Evolutionary conservation across 345 rosid species (phyloP), one percentile per base, ranked within the genome.

Genomic region (Camelina sativa): DNA sequence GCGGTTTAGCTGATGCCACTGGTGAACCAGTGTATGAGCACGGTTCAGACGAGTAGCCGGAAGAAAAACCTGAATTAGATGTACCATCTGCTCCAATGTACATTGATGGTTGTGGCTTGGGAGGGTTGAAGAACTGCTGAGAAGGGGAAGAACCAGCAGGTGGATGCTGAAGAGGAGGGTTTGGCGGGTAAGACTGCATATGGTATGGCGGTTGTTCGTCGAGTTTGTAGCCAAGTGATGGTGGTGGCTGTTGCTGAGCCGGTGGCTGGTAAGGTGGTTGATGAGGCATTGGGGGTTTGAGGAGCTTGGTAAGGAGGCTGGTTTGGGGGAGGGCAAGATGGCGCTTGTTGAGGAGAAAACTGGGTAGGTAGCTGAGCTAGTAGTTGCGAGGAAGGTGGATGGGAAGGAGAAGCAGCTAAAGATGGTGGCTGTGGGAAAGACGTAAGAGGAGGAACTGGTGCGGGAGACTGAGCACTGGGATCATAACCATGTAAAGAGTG

Each of bases 271-370:
- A 87, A 64, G 84, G 93, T 40, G 80, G 89, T 73, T 80, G 82
- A 41, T 86, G 76, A 6, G 72, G 72, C 65, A 84, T 90, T 53
- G 73, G 77, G 77, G 9, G 85, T 80, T 2, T 82, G 90, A 43
- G 88, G 95, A 54, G 72, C 85, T 54, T 82, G 93, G 61, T 87
- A 82, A n/a, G 86, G 87, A 37, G 83, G 84, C 64, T 73, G 77
- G 16, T 84, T 85, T 6, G 85, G 74, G 50, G 78, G 82, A 37
- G 82, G 72, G 65, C 55, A 82, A 78, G 82, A 89, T n/a, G 86
- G 76, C 28, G 88, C 92, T 22, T 71, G 89, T 38, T 82, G 96
- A 58, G 87, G 82, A 32, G 85, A 83, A 32, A 89, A 92, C 62
- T 88, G 91, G 51, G 68, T 86, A 20, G 85, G 82, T 66, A 64